Evolutionary conservation across 176 grass and related monocot species (phyloP).

Genomic region (Carex scoparia): DNA sequence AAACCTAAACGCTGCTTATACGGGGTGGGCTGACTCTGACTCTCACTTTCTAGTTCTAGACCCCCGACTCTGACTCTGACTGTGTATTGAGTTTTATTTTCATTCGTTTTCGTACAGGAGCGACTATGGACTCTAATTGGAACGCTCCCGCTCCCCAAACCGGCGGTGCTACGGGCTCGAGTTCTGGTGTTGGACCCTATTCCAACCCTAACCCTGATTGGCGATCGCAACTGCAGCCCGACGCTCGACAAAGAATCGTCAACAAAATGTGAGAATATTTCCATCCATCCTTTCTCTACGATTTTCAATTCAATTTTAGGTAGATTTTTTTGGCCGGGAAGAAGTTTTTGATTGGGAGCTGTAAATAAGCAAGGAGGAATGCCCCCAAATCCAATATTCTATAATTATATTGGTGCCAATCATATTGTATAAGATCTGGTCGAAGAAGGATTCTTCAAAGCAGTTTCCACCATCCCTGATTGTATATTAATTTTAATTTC

Average conservation of each 20-base stretch:
- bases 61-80: too few relatives aligned
- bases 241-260: conserved; percentile 69
- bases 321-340: background rate
- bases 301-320: background rate
- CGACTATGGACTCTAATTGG: conserved; percentile 45
- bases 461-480: background rate
- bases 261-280: conserved; percentile 55
- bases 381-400: background rate
- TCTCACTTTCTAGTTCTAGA: too few relatives aligned
- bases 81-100: too few relatives aligned
- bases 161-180: background rate
- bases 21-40: too few relatives aligned
- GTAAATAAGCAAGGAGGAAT: too few relatives aligned
- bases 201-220: conserved; percentile 40
- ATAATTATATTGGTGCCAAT: too few relatives aligned
- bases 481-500: background rate
- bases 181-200: conserved; percentile 30
- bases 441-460: too few relatives aligned
- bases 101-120: background rate
- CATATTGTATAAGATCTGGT: too few relatives aligned
- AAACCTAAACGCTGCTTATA: too few relatives aligned
- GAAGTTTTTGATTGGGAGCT: background rate
- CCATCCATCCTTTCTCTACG: background rate
- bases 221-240: conserved; percentile 68
- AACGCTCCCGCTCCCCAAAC: conserved; percentile 16